Evolutionary conservation across 805 yeast species (phyloP), one percentile per base, ranked within the genome.

Genomic region (Sugiyamaella americana): DNA sequence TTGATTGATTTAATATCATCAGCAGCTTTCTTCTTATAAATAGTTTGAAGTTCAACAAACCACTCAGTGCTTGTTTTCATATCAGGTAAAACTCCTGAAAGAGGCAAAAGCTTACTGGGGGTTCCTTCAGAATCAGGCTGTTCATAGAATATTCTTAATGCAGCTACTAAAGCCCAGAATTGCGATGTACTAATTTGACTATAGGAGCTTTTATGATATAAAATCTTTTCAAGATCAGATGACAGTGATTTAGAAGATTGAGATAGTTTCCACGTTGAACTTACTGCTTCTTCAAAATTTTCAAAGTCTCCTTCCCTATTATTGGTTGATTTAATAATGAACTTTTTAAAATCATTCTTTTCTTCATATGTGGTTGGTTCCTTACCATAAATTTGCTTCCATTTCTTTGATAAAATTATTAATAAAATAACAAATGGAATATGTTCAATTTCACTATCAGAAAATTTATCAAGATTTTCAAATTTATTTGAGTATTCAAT

Each of bases 81-180:
- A 61, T 89, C 98, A 0, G 96, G 95, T 4, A 89, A 59, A 0
- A 68, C 73, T 0, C 95, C 96, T 2, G 82, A 71, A 1, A 87
- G 63, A 0, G 96, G 95, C n/a, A 86, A 26, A 8, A 8, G 32
- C 13, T 13, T 8, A 13, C 32, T 8, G 8, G 32, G 67, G 3
- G 66, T 60, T 1, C 68, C 65, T 2, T 59, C 34, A 3, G 23
- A 11, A 16, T 51, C 49, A 1, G 40, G 37, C 60, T 79, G 32
- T 26, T 26, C 32, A 26, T 26, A 26, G 32, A 26, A 87, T 5
- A 53, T 50, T 37, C 71, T 66, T 42, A 87, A 66, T 0, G 88
- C 84, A 36, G 62, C 65, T 0, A 75, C 70, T 17, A 78, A 70
- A 2, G 75, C 60, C 95, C 95, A 87, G 57, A 85, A 85, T 3